Evolutionary conservation across 768 basidiomycete species (phyloP).

Genomic region (Lactarius trivialis): DNA sequence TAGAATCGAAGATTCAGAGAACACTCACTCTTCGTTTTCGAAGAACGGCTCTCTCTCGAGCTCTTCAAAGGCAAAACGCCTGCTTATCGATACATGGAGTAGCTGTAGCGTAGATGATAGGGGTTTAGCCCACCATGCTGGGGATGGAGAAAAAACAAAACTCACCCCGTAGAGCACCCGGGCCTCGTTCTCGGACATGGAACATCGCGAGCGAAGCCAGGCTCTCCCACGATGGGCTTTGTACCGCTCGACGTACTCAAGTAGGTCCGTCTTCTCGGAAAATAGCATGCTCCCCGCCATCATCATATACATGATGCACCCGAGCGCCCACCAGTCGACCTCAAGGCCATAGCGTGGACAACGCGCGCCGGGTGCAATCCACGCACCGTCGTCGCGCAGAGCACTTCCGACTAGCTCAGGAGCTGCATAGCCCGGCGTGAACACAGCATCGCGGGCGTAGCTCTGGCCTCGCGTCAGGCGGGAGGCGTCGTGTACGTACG

Average conservation of each 20-base stretch:
- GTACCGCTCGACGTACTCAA: constrained; percentile 17
- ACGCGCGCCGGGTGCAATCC: constrained; percentile 11
- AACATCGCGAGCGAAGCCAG: constrained; percentile 15
- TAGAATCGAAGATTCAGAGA: neutral
- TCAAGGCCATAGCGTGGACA: constrained; percentile 19
- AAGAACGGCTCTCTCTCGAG: constrained; percentile 20
- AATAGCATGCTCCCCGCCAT: constrained; percentile 20
- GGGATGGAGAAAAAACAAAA: neutral
- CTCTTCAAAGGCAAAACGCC: constrained; percentile 21
- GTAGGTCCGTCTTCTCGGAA: constrained; percentile 17
- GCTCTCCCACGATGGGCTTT: constrained; percentile 10
- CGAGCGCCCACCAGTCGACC: constrained; percentile 25
- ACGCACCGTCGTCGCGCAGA: constrained; percentile 14
- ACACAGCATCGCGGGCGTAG: constrained; percentile 19
- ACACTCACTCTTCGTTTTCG: constrained; percentile 17
- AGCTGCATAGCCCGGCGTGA: constrained; percentile 21
- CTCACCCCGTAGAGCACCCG: constrained; percentile 20
- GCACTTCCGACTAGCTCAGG: constrained; percentile 19
- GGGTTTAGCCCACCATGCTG: neutral
- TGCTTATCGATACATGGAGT: constrained; percentile 15
- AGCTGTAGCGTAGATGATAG: constrained; percentile 1
- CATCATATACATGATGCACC: constrained; percentile 23
- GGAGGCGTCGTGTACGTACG: constrained; percentile 17
- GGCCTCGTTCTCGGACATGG: constrained; percentile 14
- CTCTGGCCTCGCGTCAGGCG: constrained; percentile 16